Base-by-base conservation (phyloP, 2,329 filamentous ascomycete species). In the Alternaria angustiovoidea region DNA sequence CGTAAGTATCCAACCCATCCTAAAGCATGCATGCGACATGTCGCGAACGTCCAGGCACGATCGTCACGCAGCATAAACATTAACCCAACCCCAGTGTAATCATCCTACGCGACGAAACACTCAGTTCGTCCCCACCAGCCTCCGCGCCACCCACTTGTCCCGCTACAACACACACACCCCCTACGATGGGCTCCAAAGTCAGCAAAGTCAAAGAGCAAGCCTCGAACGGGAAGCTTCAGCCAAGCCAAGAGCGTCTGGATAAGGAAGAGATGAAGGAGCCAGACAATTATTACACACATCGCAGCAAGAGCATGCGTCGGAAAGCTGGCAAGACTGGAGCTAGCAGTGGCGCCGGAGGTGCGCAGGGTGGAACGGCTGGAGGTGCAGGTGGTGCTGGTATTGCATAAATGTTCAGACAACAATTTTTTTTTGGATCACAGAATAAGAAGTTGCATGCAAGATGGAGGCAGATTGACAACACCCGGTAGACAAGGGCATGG, bases 201-300 rank as follows among this genome's bases (percentile, higher is more conserved):
- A 69, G 63, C 59, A 73, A 75, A 52, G 51, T 71, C 46, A 39
- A 62, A 8, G 61, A 61, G 32, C 36, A 63, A 7, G 51, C 62
- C 7, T 42, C 61, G 14, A 51, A 60, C 22, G 69, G 67, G 60
- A 72, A 72, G 51, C 59, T 73, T n/a, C 69, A 74, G 54, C 67
- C 69, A 7, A 65, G 64, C n/a, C 55, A 57, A 22, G 54, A 69
- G 5, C 70, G 68, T 41, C 60, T 65, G 16, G 75, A 77, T 48
- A 77, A 75, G 39, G 74, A 60, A n/a, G 66, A 77, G 49, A 75
- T 77, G 74, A 72, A 74, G 59, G 75, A 77, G 41, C 75, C 75
- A 3, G 48, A 57, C 12, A 76, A 76, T 38, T 77, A 77, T 63
- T 77, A 77, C 61, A 60, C 69, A 38, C 67, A 70, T 36, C 67